These are phyloP conservation scores for Protomyces inouyei DNA, from an alignment of 1,139 yeast species.

Conservation along the genomic window DNA sequence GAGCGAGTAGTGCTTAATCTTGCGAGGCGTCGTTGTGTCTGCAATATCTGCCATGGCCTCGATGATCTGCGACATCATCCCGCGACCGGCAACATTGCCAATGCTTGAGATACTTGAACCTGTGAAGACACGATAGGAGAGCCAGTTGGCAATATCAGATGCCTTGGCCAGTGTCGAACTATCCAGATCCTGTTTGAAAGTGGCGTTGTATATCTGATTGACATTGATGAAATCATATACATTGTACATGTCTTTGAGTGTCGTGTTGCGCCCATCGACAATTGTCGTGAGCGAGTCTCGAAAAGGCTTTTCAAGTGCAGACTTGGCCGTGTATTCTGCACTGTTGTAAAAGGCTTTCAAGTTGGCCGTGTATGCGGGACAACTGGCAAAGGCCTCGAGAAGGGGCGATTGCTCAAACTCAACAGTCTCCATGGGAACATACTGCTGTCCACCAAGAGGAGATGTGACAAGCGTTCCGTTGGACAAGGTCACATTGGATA, in stretches of 20 bases:
- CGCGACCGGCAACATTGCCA: constrained; percentile 24
- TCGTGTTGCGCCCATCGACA: constrained; percentile 12
- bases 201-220: constrained; percentile 21
- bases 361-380: constrained; percentile 13
- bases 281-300: not conserved
- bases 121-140: constrained; percentile 21
- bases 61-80: constrained; percentile 16
- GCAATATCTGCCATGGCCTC: constrained; percentile 21
- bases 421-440: constrained; percentile 19
- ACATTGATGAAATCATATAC: constrained; percentile 24
- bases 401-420: constrained; percentile 21
- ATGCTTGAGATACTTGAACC: constrained; percentile 4
- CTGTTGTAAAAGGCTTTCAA: constrained; percentile 14
- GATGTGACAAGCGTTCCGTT: constrained; percentile 22
- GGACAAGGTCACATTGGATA: constrained; percentile 12
- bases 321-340: constrained; percentile 2
- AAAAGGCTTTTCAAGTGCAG: not conserved
- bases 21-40: constrained; percentile 2
- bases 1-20: constrained; percentile 25
- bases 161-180: constrained; percentile 11
- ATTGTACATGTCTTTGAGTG: constrained; percentile 24
- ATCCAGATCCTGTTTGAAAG: not conserved
- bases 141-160: constrained; percentile 20
- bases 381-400: constrained; percentile 18
- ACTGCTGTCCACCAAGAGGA: constrained; percentile 23